Evolutionary conservation across 371 early-diverging fungal genomes (phyloP).

Genomic region (Rhizopus delemar): DNA sequence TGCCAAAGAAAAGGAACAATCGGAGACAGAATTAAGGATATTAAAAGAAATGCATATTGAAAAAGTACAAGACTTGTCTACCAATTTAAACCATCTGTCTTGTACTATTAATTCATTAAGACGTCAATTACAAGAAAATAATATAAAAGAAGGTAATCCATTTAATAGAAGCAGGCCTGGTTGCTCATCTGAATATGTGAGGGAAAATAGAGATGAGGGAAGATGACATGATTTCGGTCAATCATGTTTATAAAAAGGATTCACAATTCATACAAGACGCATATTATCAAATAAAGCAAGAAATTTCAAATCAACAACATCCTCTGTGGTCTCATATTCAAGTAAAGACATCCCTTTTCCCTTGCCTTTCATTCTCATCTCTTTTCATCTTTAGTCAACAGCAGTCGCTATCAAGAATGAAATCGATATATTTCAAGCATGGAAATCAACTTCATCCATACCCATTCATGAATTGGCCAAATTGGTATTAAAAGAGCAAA

Average conservation of each 20-base stretch:
- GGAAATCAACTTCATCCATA: conserved; percentile 29
- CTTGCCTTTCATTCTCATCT: not conserved
- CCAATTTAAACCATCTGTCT: conserved; percentile 30
- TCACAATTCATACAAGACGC: conserved; percentile 36
- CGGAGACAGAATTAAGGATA: conserved; percentile 31
- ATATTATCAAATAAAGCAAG: conserved; percentile 19
- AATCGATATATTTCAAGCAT: conserved; percentile 36
- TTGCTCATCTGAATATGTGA: not conserved
- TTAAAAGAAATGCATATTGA: conserved; percentile 39
- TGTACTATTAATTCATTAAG: conserved; percentile 18
- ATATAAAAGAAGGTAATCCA: conserved; percentile 31
- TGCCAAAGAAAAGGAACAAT: conserved; percentile 30
- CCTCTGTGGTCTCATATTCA: conserved; percentile 33
- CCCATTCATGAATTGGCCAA: conserved; percentile 32
- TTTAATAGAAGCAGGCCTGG: not conserved
- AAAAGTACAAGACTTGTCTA: conserved; percentile 35
- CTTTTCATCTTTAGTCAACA: conserved; percentile 15
- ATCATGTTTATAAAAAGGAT: conserved; percentile 28
- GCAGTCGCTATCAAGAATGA: conserved; percentile 31
- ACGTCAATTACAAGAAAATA: conserved; percentile 25
- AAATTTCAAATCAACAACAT: conserved; percentile 13
- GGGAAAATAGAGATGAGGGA: not conserved
- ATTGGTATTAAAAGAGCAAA: conserved; percentile 19
- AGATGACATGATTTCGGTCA: not conserved
- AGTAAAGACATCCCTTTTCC: conserved; percentile 11